Evolutionary conservation across 2,329 filamentous ascomycete genomes (phyloP).

Genomic region (Colletotrichum shisoi): DNA sequence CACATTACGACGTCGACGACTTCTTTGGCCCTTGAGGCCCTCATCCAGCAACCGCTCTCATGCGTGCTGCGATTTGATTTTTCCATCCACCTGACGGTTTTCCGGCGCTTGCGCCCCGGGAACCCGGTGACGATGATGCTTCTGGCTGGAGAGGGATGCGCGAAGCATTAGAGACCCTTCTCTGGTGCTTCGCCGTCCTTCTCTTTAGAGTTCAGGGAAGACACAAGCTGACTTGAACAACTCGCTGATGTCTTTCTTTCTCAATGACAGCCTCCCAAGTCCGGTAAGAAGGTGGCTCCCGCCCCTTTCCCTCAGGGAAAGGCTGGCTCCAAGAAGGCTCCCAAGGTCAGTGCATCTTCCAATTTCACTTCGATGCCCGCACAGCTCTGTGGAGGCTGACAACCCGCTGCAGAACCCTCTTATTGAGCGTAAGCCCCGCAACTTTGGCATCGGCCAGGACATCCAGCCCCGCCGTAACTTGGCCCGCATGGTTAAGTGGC

Average conservation of each 20-base stretch:
- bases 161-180: constrained; percentile 1
- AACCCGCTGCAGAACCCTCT: constrained; percentile 81
- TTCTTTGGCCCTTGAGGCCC: constrained; percentile 14
- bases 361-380: background rate
- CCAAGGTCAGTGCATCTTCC: constrained; percentile 78
- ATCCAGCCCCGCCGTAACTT: constrained; percentile 97
- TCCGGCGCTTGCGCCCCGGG: constrained; percentile 53
- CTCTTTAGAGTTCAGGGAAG: constrained; percentile 96
- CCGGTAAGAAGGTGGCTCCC: constrained; percentile 96
- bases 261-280: constrained; percentile 99
- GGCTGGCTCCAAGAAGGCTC: constrained; percentile 89
- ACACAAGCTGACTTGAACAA: constrained; percentile 77
- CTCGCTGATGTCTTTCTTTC: constrained; percentile 98
- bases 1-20: constrained; percentile 20
- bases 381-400: constrained; percentile 40
- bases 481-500: constrained; percentile 99
- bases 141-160: constrained; percentile 66
- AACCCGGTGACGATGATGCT: constrained; percentile 69
- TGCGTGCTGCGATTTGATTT: constrained; percentile 45
- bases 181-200: constrained; percentile 42
- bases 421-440: constrained; percentile 95
- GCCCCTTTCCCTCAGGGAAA: constrained; percentile 96
- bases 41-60: constrained; percentile 27
- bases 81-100: constrained; percentile 48
- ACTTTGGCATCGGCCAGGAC: constrained; percentile 99